Evolutionary conservation across 805 yeast species (phyloP).

Genomic region (Metschnikowia dekortorum): DNA sequence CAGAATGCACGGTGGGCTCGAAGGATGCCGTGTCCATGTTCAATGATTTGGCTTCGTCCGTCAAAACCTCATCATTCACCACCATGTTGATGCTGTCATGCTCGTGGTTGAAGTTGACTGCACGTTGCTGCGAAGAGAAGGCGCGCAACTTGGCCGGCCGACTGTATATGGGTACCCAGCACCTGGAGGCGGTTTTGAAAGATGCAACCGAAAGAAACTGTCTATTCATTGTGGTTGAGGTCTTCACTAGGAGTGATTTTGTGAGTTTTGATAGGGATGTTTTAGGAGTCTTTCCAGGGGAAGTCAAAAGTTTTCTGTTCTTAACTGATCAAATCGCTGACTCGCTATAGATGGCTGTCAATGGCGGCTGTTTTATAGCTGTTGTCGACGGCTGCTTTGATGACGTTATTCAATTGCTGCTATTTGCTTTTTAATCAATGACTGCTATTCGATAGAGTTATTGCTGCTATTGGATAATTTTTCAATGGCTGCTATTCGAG

Average conservation of each 20-base stretch:
- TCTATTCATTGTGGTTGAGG: slow-evolving; percentile 18
- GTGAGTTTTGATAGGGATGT: too few species aligned
- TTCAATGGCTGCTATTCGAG: too few species aligned
- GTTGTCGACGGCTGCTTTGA: too few species aligned
- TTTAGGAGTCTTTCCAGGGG: too few species aligned
- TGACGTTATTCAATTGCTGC: too few species aligned
- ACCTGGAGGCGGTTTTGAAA: slow-evolving; percentile 39
- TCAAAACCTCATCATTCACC: slow-evolving; percentile 31
- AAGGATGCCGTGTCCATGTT: slow-evolving; percentile 17
- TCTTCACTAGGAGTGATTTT: neutral
- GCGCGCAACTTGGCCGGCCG: slow-evolving; percentile 19
- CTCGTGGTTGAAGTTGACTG: slow-evolving; percentile 31
- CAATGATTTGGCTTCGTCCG: slow-evolving; percentile 8
- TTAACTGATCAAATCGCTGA: too few species aligned
- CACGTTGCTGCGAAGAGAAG: slow-evolving; percentile 35
- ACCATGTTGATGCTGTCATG: slow-evolving; percentile 26
- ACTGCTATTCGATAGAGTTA: too few species aligned
- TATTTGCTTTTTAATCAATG: too few species aligned
- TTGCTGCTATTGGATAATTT: too few species aligned
- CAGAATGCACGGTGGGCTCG: slow-evolving; percentile 37
- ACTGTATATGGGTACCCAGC: slow-evolving; percentile 30
- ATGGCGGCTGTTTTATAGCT: too few species aligned
- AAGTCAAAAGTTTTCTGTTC: too few species aligned
- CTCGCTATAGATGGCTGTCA: too few species aligned
- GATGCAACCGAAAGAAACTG: slow-evolving; percentile 32